These are phyloP conservation scores for Schoenoplectus tabernaemontani DNA, from an alignment of 202 grass and related monocot genomes.

Conservation along the genomic window DNA sequence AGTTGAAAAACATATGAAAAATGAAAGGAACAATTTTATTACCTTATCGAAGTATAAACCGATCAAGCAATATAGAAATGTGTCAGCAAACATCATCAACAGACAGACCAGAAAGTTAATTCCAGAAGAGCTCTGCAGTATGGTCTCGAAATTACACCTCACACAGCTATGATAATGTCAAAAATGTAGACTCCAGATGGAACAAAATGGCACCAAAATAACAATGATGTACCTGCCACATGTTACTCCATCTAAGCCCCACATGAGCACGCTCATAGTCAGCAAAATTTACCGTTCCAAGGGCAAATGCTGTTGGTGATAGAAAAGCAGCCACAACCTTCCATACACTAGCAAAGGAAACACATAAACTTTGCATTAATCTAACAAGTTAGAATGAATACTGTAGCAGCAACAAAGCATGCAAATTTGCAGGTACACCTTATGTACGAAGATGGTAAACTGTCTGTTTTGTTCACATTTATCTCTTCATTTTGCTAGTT, in stretches of 20 bases:
- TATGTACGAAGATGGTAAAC: not conserved
- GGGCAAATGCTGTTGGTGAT: constrained; percentile 42
- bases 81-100: constrained; percentile 35
- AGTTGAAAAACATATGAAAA: not conserved
- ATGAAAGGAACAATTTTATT: constrained; percentile 13
- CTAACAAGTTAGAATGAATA: not conserved
- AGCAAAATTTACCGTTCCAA: constrained; percentile 47
- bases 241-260: constrained; percentile 41
- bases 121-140: constrained; percentile 36
- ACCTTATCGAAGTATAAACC: constrained; percentile 45
- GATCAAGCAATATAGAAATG: constrained; percentile 28
- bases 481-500: not conserved
- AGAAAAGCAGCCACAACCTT: constrained; percentile 40
- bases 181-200: not conserved
- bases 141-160: constrained; percentile 8
- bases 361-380: not conserved
- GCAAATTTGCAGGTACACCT: not conserved
- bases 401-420: not conserved
- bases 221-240: constrained; percentile 37
- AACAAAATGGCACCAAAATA: not conserved
- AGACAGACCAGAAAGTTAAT: constrained; percentile 41
- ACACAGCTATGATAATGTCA: not conserved
- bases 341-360: constrained; percentile 25
- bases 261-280: constrained; percentile 50
- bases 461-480: not conserved